Evolutionary conservation across 495 filamentous ascomycete species (phyloP), one percentile per base, ranked within the genome.

Genomic region (Cryomyces minteri): DNA sequence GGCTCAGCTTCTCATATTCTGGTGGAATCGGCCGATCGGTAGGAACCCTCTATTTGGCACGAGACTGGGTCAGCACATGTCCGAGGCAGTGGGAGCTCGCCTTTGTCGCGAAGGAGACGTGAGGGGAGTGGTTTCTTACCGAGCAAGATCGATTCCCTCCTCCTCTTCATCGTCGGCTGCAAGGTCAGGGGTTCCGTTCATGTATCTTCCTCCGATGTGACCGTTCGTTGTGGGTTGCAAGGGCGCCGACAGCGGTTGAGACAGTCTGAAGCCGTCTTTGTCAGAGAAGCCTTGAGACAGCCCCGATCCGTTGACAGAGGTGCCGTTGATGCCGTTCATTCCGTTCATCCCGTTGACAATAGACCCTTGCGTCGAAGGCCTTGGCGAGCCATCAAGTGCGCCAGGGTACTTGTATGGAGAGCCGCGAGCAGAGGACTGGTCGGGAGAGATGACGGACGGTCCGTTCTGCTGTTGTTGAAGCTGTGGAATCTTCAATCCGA

Each of bases 21-120:
- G 66, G 58, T 84, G 79, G 54, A 73, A 84, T 1, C 73, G 72
- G 12, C 77, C 74, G 46, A 84, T 84, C 43, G 71, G 72, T 60
- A 79, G 76, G 60, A 84, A 84, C 2, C 79, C 79, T 56, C 78
- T 82, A 45, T 9, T 39, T 36, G 14, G 4, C 11, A 45, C 33
- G 14, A 25, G 18, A 25, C 18, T 25, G 18, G 18, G 47, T 47
- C 47, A 41, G 34, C 33, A 10, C 54, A 64, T 56, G 65, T 62
- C 48, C 40, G 46, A 12, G 8, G 32, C 11, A 18, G 32, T 9
- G 9, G 11, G 18, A 25, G 18, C 33, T 10, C 33, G 43, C 28
- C 34, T 50, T 33, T 14, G 40, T 57, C 5, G 52, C 58, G 1
- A 44, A 6, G 18, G n/a, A 9, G 9, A 32, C n/a, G 4, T 43